These are phyloP conservation scores for Vigna angularis DNA, from an alignment of 306 rosid species.

Conservation along the genomic window DNA sequence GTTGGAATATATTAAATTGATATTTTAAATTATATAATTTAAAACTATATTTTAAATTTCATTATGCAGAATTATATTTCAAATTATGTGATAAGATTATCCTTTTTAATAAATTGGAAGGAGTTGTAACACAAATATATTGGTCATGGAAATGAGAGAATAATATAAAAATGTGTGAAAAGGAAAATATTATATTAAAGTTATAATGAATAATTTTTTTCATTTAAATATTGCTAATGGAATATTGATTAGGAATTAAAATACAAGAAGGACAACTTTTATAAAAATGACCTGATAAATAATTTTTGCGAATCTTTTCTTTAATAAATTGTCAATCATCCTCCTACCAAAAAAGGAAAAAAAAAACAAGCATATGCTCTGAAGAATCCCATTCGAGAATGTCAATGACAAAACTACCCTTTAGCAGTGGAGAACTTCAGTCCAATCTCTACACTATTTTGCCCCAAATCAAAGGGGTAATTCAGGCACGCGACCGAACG, in stretches of 20 bases:
- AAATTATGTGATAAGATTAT: no score
- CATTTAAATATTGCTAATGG: neutral
- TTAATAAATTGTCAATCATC: neutral
- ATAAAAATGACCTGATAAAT: neutral
- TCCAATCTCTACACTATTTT: neutral
- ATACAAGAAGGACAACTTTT: neutral
- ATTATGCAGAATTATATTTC: no score
- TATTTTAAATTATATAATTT: no score
- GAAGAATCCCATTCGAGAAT: neutral
- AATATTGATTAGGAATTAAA: neutral
- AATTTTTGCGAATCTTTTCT: neutral
- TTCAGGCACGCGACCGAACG: conserved; percentile 20
- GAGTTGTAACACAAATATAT: no score
- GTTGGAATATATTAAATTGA: no score
- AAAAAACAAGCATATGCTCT: neutral
- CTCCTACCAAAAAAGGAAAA: neutral
- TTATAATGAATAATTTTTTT: no score
- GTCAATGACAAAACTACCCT: conserved; percentile 45
- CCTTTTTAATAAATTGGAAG: no score
- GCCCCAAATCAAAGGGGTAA: conserved; percentile 45
- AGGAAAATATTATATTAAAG: no score
- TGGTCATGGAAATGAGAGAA: no score
- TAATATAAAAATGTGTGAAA: no score
- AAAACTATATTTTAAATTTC: no score
- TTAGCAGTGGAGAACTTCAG: neutral